Conservation (phyloP, 2,329 filamentous ascomycete genomes). For the Claviceps digitariae region DNA sequence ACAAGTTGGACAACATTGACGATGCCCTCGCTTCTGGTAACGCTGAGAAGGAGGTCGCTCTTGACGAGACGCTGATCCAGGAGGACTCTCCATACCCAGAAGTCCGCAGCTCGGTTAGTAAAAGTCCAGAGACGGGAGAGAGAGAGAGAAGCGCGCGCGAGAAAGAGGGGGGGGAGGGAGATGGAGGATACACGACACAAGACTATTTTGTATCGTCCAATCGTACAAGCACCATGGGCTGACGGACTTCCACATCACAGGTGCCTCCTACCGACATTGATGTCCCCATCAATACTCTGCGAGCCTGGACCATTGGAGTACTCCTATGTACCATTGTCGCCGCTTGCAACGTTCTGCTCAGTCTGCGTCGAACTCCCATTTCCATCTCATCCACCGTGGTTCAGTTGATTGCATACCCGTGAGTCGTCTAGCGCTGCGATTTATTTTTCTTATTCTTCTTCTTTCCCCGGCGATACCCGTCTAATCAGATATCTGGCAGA, state of each 20-base stretch:
- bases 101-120: constrained; percentile 14
- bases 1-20: constrained; percentile 38
- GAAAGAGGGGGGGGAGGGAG: not conserved
- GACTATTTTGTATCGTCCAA: too few species aligned
- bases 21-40: constrained; percentile 30
- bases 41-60: constrained; percentile 28
- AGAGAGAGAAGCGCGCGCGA: not conserved
- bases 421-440: constrained; percentile 2
- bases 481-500: constrained; percentile 3
- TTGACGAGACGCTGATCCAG: constrained; percentile 33
- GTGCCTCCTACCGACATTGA: constrained; percentile 33
- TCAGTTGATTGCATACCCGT: constrained; percentile 40
- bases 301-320: constrained; percentile 45
- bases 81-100: constrained; percentile 33
- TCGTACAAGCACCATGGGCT: too few species aligned
- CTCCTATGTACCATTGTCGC: constrained; percentile 45
- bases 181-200: not conserved
- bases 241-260: not conserved
- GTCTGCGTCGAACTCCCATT: constrained; percentile 34
- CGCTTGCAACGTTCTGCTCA: constrained; percentile 41
- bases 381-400: constrained; percentile 39
- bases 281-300: constrained; percentile 42
- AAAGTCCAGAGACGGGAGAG: not conserved
- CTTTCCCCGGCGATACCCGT: too few species aligned
- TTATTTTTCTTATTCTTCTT: too few species aligned